Evolutionary conservation across 2,329 filamentous ascomycete species (phyloP), one percentile per base, ranked within the genome.

Genomic region (Neofusicoccum parvum): DNA sequence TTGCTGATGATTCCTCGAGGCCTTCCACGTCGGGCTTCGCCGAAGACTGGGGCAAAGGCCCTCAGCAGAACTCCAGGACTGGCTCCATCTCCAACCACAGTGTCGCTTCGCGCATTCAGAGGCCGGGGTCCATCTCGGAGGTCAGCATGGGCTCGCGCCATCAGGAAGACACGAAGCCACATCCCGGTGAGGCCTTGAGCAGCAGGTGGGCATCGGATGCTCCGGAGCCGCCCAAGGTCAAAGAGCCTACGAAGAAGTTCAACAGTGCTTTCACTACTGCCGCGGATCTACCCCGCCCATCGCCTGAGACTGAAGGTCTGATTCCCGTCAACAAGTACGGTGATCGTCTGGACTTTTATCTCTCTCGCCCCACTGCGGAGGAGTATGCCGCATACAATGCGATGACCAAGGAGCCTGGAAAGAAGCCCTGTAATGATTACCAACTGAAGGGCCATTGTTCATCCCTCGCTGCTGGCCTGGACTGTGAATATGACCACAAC

Each of bases 381-480:
- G 79, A 80, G 34, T 77, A 78, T 70, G 70, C 75, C 1, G 68
- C 68, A 9, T 85, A 82, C 69, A 75, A 77, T 20, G 70, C 72
- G 11, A 76, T 78, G 10, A 32, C 27, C 27, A 58, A 48, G 43
- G 62, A 54, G 34, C 43, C 75, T 34, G 73, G 72, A 14, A 72
- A 75, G 17, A 85, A 84, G 68, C 76, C 82, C 0, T 86, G 84
- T 72, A 85, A 85, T 69, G 78, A 77, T 34, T 79, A 79, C 66
- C 80, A 85, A 65, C 74, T 86, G 0, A 76, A 76, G 0, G 74
- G 76, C 2, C 67, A 72, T 15, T 85, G 83, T 68, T 27, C 39
- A 11, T 32, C 32, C 6, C 36, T 54, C 10, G 43, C 39, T 2
- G 45, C 45, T 20, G 63, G 54, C 5, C 36, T 3, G 3, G 60